Base-by-base conservation (phyloP, 768 basidiomycete genomes). In the Kwoniella dejecticola region DNA sequence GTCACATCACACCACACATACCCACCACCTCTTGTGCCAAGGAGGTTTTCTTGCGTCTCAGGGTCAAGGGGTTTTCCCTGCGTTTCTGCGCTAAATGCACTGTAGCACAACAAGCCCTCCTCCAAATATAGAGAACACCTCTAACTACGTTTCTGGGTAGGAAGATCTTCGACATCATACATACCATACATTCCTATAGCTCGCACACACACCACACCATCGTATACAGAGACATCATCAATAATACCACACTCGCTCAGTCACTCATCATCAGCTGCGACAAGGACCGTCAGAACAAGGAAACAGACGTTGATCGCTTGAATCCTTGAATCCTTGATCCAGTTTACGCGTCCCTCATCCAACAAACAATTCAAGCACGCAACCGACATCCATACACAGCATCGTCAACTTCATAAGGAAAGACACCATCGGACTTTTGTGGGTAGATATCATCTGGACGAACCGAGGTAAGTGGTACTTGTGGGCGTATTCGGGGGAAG, bases 291-390 rank as follows among this genome's bases (percentile, higher is more conserved):
- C n/a, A 29, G 27, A 50, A 31, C 6, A 31, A 21, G n/a, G 21
- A 50, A 27, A 50, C 17, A 50, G 1, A 48, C 48, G 48, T 50
- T 31, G 48, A 50, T 50, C 48, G 48, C 12, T 31, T 17, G 19
- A n/a, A 30, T 50, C 23, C 24, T 31, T 33, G 5, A 23, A 4
- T 50, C 27, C 13, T 30, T 29, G n/a, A n/a, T n/a, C n/a, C n/a
- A n/a, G n/a, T 50, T 21, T 21, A n/a, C 48, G 29, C 48, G 30
- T 29, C 17, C 4, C 11, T 15, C 24, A 30, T 26, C 27, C 24
- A 48, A 26, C 46, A 48, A 48, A 21, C n/a, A n/a, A n/a, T n/a
- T n/a, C n/a, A n/a, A n/a, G n/a, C n/a, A n/a, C n/a, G n/a, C n/a
- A 48, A 24, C 36, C 36, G 8, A 38, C 17, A 8, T 38, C 17